These are phyloP conservation scores for Trametes pubescens DNA, from an alignment of 1,284 basidiomycete genomes.

Conservation along the genomic window DNA sequence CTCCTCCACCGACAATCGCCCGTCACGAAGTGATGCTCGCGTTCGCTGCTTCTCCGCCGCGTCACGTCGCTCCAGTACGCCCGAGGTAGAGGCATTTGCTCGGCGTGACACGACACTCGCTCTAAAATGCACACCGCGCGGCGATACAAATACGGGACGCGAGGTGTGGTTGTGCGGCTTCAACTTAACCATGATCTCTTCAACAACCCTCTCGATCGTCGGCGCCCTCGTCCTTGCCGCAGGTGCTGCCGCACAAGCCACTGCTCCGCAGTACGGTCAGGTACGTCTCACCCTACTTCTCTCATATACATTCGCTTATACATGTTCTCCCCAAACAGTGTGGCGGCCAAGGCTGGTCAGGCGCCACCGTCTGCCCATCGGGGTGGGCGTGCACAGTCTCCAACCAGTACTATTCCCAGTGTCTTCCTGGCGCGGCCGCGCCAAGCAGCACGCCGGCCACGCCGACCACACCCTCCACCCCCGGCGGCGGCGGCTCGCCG, in stretches of 20 bases:
- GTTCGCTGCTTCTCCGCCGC: slow-evolving; percentile 3
- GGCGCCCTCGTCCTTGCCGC: slow-evolving; percentile 34
- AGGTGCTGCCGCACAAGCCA: slow-evolving; percentile 36
- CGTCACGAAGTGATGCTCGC: not conserved
- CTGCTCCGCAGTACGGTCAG: slow-evolving; percentile 42
- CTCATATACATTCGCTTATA: not conserved
- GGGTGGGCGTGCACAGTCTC: slow-evolving; percentile 57
- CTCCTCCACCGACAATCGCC: slow-evolving; percentile 11
- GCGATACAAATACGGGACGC: slow-evolving; percentile 24
- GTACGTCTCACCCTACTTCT: slow-evolving; percentile 18
- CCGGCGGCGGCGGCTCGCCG: slow-evolving; percentile 36
- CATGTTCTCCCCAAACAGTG: slow-evolving; percentile 23
- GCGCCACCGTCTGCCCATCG: slow-evolving; percentile 54
- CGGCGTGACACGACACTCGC: slow-evolving; percentile 22
- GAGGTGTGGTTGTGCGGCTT: not conserved
- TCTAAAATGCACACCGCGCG: not conserved
- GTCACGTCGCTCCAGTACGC: slow-evolving; percentile 10
- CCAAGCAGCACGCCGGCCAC: slow-evolving; percentile 25
- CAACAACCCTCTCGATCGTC: slow-evolving; percentile 28
- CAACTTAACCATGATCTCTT: slow-evolving; percentile 29
- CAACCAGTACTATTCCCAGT: slow-evolving; percentile 60
- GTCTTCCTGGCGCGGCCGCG: slow-evolving; percentile 52
- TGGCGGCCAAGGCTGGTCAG: slow-evolving; percentile 52
- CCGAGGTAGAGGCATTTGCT: slow-evolving; percentile 38
- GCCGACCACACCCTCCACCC: slow-evolving; percentile 34